A percentile compares a stretch with the other conserved stretches of the same genome.
Conservation (phyloP, 345 rosid genomes). For the Cardamine chenopodiifolia region DNA sequence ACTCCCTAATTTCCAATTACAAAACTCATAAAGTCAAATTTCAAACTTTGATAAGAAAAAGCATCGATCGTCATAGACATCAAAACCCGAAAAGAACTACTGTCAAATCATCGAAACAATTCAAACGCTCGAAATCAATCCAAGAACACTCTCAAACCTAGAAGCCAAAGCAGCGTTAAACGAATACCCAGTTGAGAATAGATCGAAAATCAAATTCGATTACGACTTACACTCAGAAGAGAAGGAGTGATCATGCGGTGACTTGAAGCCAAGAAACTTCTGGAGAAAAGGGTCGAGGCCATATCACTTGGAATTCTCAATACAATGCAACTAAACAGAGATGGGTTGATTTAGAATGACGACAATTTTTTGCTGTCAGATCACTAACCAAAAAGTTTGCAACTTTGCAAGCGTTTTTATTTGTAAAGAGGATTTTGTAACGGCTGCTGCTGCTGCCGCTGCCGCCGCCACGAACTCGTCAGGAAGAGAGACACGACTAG, state of each 20-base stretch:
- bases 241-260: slow-evolving; percentile 50
- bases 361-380: neutral
- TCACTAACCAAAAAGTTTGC: slow-evolving; percentile 3
- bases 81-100: slow-evolving; percentile 10
- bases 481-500: slow-evolving; percentile 31
- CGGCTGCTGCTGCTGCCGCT: neutral
- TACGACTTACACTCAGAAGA: slow-evolving; percentile 54
- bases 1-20: neutral
- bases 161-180: slow-evolving; percentile 7
- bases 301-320: slow-evolving; percentile 46
- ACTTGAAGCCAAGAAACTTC: slow-evolving; percentile 46
- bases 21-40: neutral
- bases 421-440: slow-evolving; percentile 5
- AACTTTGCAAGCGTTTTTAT: slow-evolving; percentile 23
- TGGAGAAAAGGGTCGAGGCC: slow-evolving; percentile 58
- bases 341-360: neutral
- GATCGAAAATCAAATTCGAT: slow-evolving; percentile 7
- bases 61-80: neutral
- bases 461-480: slow-evolving; percentile 29
- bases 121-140: neutral
- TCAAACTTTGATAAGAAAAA: slow-evolving; percentile 6
- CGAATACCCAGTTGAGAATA: slow-evolving; percentile 7
- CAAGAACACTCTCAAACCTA: neutral
- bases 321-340: slow-evolving; percentile 9
- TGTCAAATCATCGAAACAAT: neutral